phyloP scores from a whole-genome alignment of 2,329 filamentous ascomycete genomes.

The Fusarium gaditjirri region DNA sequence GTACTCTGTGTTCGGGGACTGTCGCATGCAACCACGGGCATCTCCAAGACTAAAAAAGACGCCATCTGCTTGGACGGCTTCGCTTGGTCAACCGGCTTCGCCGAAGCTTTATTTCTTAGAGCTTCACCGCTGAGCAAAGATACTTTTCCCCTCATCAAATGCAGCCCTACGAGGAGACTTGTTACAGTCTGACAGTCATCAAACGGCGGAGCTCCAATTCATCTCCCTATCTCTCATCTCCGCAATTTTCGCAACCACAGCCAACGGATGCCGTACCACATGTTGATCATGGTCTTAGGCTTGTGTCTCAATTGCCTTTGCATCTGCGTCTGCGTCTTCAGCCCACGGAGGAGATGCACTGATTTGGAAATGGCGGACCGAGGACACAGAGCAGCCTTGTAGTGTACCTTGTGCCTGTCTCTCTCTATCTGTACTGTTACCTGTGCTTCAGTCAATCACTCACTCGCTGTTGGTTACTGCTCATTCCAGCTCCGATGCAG shows the following conservation, averaged over 20 bases:
- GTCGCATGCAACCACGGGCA: constrained; percentile 27
- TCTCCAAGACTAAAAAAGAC: constrained; percentile 15
- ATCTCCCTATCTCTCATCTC: background rate
- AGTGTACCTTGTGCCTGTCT: constrained; percentile 5
- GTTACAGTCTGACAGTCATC: background rate
- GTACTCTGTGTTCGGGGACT: constrained; percentile 5
- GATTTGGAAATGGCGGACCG: constrained; percentile 36
- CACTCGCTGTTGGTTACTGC: background rate
- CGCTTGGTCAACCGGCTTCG: constrained; percentile 31
- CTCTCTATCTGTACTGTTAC: background rate
- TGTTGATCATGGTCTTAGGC: background rate
- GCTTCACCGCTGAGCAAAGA: constrained; percentile 40
- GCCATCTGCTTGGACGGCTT: constrained; percentile 24
- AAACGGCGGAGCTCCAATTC: constrained; percentile 9
- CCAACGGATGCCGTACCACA: constrained; percentile 4
- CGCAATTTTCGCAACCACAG: constrained; percentile 5
- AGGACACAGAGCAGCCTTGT: constrained; percentile 21
- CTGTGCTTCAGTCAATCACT: background rate
- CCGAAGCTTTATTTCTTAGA: constrained; percentile 38
- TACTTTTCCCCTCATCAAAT: constrained; percentile 20
- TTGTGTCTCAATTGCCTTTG: background rate
- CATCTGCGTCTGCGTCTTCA: constrained; percentile 24
- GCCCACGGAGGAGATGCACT: constrained; percentile 30
- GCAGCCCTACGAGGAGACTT: constrained; percentile 39
- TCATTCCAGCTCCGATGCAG: constrained; percentile 32